phyloP scores from a whole-genome alignment of 495 filamentous ascomycete species.

The Hyaloscypha variabilis region DNA sequence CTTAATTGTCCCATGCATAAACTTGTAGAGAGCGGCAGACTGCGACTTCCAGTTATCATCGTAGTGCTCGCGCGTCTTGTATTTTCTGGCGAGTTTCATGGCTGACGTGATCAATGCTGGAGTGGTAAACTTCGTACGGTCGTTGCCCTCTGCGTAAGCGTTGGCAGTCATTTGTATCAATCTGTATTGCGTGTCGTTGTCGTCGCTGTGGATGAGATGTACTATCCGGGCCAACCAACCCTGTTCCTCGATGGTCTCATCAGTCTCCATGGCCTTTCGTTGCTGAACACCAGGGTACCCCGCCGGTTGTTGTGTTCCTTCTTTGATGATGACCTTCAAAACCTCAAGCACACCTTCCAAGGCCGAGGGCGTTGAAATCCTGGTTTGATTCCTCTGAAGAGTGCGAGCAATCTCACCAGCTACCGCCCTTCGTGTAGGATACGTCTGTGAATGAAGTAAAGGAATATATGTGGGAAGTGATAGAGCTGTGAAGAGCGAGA shows the following conservation, averaged over 20 bases:
- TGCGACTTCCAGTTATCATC: slow-evolving; percentile 94
- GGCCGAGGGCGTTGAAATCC: slow-evolving; percentile 72
- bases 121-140: slow-evolving; percentile 92
- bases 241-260: slow-evolving; percentile 97
- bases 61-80: slow-evolving; percentile 90
- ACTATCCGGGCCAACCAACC: slow-evolving; percentile 92
- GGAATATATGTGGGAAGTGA: slow-evolving; percentile 89
- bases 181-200: slow-evolving; percentile 94
- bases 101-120: slow-evolving; percentile 90
- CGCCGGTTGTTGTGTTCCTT: slow-evolving; percentile 81
- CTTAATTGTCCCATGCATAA: slow-evolving; percentile 85
- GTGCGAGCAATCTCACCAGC: slow-evolving; percentile 83
- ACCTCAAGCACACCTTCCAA: slow-evolving; percentile 89
- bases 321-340: slow-evolving; percentile 86
- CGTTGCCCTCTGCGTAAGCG: slow-evolving; percentile 89
- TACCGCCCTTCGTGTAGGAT: slow-evolving; percentile 86
- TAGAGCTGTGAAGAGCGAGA: slow-evolving; percentile 90
- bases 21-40: slow-evolving; percentile 88
- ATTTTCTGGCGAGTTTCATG: slow-evolving; percentile 84
- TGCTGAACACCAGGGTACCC: slow-evolving; percentile 82
- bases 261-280: slow-evolving; percentile 75
- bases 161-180: slow-evolving; percentile 88
- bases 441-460: slow-evolving; percentile 88
- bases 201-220: slow-evolving; percentile 78
- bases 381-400: slow-evolving; percentile 77